Percentiles rank a stretch among this genome's conserved stretches.
phyloP scores from a whole-genome alignment of 2,329 filamentous ascomycete species.

The Emergomyces pasteurianus region DNA sequence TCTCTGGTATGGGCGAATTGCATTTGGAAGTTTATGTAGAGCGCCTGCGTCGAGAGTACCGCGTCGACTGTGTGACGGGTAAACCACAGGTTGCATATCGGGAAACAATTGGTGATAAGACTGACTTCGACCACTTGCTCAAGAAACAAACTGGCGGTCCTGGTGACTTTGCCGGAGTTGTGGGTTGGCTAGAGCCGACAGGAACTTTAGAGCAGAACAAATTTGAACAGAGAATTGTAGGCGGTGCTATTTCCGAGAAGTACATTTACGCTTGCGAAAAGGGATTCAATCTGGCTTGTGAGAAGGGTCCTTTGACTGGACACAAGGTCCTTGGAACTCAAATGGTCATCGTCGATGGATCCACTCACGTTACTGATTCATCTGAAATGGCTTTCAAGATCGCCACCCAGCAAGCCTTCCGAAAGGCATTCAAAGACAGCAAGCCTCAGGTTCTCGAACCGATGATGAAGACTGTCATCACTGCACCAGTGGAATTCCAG shows the following conservation, averaged over 20 bases:
- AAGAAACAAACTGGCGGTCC: constrained; percentile 94
- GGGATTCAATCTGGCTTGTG: constrained; percentile 72
- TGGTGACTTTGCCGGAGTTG: constrained; percentile 87
- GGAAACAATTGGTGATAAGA: constrained; percentile 71
- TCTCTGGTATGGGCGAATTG: constrained; percentile 95
- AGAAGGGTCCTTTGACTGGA: constrained; percentile 80
- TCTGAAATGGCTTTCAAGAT: constrained; percentile 93
- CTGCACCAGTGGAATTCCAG: constrained; percentile 93
- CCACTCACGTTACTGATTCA: constrained; percentile 95
- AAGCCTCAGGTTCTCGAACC: constrained; percentile 82
- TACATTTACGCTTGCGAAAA: constrained; percentile 91
- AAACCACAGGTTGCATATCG: constrained; percentile 95
- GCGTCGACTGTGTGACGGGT: constrained; percentile 88
- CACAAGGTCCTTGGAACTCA: constrained; percentile 80
- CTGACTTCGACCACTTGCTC: constrained; percentile 83
- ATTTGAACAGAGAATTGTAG: constrained; percentile 78
- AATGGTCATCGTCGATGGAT: constrained; percentile 93
- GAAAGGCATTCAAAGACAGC: constrained; percentile 75
- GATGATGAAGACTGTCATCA: constrained; percentile 96
- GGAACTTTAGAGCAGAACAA: constrained; percentile 59
- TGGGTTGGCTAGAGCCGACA: constrained; percentile 82
- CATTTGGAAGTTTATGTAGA: constrained; percentile 97
- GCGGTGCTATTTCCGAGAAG: constrained; percentile 89
- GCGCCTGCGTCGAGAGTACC: constrained; percentile 92
- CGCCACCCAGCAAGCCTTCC: constrained; percentile 92